Evolutionary conservation across 495 filamentous ascomycete species (phyloP), one percentile per base, ranked within the genome.

Genomic region (Penicillium crystallinum): DNA sequence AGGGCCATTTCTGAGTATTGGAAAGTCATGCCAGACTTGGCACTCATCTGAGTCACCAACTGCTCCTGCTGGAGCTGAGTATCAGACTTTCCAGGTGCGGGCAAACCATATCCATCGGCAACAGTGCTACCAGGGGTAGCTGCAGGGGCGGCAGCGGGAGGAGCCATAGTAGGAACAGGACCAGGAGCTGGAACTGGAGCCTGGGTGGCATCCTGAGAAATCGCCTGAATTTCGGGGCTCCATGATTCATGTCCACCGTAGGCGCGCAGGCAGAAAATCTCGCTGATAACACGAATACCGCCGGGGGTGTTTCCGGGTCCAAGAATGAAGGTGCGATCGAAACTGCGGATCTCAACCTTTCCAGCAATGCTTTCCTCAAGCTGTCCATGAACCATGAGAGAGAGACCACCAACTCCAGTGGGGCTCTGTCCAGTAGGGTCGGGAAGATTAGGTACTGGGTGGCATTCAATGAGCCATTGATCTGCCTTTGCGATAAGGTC

Each of bases 381-480:
- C 57, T 91, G 86, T 48, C 91, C 88, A 55, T 92, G 85, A 29
- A 93, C 77, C 38, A 79, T 87, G 60, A 95, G 82, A 18, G 91
- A 77, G 52, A 96, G 77, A 23, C 91, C 91, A 42, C 82, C 84
- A 17, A 90, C 87, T 12, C 86, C 87, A 14, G 68, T 68, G 5
- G 72, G 61, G 46, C 75, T 83, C 46, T 85, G 79, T 9, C 86
- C 83, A n/a, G 77, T 72, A 2, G 81, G 82, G 56, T 95, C 89
- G 0, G 81, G 78, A 11, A 93, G 77, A 27, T 84, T 81, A 3
- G 85, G 83, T 4, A 91, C 73, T 8, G 84, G 81, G 55, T 90
- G 84, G 58, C 90, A 91, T 63, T 97, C 91, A 49, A 96, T 79
- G 27, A 88, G 75, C 78, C 88, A 96, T 51, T 88, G 80, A 30